Evolutionary conservation across 805 yeast genomes (phyloP).

Genomic region (Helenozyma baotianmanensis): DNA sequence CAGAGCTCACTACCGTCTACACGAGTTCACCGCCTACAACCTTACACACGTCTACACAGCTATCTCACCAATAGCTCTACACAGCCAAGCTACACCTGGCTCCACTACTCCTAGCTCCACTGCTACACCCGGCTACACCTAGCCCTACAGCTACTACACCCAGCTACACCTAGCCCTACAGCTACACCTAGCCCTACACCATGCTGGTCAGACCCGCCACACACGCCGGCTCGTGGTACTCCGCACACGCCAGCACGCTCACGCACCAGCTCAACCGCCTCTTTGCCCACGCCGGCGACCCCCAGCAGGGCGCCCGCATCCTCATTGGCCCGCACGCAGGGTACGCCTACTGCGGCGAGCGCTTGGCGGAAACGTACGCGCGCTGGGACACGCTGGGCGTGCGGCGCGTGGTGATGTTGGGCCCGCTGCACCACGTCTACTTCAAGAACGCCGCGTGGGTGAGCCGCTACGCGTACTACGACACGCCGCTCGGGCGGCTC

Average conservation of each 20-base stretch:
- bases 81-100: too few species aligned
- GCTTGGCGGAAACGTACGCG: slow-evolving; percentile 72
- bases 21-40: too few species aligned
- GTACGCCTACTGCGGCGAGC: slow-evolving; percentile 71
- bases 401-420: slow-evolving; percentile 71
- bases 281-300: slow-evolving; percentile 28
- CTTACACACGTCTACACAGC: too few species aligned
- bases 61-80: too few species aligned
- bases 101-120: too few species aligned
- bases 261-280: slow-evolving; percentile 47
- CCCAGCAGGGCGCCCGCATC: slow-evolving; percentile 31
- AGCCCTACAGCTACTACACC: too few species aligned
- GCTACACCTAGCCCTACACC: background rate
- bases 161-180: too few species aligned
- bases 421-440: slow-evolving; percentile 91
- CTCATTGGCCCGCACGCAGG: slow-evolving; percentile 76
- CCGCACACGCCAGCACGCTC: slow-evolving; percentile 40
- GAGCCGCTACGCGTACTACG: slow-evolving; percentile 50
- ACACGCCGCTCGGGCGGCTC: slow-evolving; percentile 80
- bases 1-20: too few species aligned
- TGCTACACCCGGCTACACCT: too few species aligned
- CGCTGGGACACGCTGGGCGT: slow-evolving; percentile 58
- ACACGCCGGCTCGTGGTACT: slow-evolving; percentile 92
- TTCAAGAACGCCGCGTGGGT: slow-evolving; percentile 57
- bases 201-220: slow-evolving; percentile 56